Evolutionary conservation across 768 basidiomycete species (phyloP).

Genomic region (Chiua virens): DNA sequence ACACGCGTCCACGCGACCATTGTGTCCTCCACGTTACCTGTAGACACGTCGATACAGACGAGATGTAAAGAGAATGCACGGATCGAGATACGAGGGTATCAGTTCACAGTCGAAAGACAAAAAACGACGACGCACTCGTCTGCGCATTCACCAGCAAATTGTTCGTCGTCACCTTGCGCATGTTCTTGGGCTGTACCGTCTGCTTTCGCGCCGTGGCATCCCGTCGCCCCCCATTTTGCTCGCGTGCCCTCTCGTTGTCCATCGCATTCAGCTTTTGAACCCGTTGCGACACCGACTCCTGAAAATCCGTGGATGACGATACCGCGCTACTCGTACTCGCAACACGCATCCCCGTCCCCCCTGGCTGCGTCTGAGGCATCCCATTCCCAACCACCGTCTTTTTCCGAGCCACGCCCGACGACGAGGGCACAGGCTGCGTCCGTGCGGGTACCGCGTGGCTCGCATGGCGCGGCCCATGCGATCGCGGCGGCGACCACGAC

Average conservation of each 20-base stretch:
- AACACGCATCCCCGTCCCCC: background rate
- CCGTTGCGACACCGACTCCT: constrained; percentile 15
- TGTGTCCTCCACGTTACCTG: constrained; percentile 3
- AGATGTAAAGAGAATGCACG: background rate
- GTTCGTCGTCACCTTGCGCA: constrained; percentile 9
- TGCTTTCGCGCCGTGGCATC: constrained; percentile 15
- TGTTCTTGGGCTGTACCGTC: constrained; percentile 1
- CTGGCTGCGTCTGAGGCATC: background rate
- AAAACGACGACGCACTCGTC: constrained; percentile 12
- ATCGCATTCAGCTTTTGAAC: constrained; percentile 1
- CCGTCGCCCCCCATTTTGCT: background rate
- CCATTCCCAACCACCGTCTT: background rate
- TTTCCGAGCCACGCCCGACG: background rate
- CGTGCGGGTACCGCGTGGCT: constrained; percentile 2
- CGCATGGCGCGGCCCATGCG: background rate
- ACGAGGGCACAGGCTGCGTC: constrained; percentile 6
- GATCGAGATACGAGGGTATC: background rate
- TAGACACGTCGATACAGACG: background rate
- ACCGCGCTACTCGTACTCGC: background rate
- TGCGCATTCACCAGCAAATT: constrained; percentile 20
- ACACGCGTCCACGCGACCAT: constrained; percentile 18
- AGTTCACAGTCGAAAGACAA: background rate
- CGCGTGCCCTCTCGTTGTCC: constrained; percentile 3
- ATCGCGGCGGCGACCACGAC: background rate
- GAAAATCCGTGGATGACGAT: constrained; percentile 22